Conservation (phyloP, 1,284 basidiomycete genomes). For the Porodaedalea pini region DNA sequence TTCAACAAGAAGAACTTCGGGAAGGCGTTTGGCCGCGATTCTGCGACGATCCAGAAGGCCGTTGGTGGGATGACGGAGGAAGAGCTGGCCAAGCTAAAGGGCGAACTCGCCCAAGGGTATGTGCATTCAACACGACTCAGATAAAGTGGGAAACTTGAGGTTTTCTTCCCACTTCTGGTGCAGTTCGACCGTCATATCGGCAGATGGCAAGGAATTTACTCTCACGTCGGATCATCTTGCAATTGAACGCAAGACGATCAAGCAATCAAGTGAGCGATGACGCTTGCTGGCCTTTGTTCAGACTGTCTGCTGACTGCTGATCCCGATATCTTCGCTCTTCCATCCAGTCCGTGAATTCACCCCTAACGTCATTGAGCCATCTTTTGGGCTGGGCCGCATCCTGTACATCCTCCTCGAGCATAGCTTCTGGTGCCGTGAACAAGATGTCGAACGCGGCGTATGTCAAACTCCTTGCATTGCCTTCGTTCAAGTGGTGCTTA, state of each 20-base stretch:
- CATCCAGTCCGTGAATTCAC: slow-evolving; percentile 84
- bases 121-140: slow-evolving; percentile 28
- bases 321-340: not conserved
- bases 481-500: not conserved
- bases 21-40: slow-evolving; percentile 87
- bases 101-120: slow-evolving; percentile 74
- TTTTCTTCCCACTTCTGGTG: slow-evolving; percentile 21
- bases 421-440: slow-evolving; percentile 92
- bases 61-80: slow-evolving; percentile 71
- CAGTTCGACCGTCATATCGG: slow-evolving; percentile 48
- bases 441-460: slow-evolving; percentile 85
- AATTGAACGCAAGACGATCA: slow-evolving; percentile 84
- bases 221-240: slow-evolving; percentile 75
- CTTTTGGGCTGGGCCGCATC: slow-evolving; percentile 96
- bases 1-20: slow-evolving; percentile 91
- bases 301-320: slow-evolving; percentile 17
- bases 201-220: slow-evolving; percentile 68
- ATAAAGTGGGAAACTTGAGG: slow-evolving; percentile 23
- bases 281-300: slow-evolving; percentile 6
- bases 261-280: slow-evolving; percentile 70
- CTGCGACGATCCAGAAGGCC: slow-evolving; percentile 66
- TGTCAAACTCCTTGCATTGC: slow-evolving; percentile 34
- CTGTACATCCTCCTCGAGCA: slow-evolving; percentile 94
- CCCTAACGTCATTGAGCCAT: slow-evolving; percentile 98
- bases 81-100: slow-evolving; percentile 66